These are phyloP conservation scores for Prunus mira DNA, from an alignment of 306 rosid species.

Conservation along the genomic window DNA sequence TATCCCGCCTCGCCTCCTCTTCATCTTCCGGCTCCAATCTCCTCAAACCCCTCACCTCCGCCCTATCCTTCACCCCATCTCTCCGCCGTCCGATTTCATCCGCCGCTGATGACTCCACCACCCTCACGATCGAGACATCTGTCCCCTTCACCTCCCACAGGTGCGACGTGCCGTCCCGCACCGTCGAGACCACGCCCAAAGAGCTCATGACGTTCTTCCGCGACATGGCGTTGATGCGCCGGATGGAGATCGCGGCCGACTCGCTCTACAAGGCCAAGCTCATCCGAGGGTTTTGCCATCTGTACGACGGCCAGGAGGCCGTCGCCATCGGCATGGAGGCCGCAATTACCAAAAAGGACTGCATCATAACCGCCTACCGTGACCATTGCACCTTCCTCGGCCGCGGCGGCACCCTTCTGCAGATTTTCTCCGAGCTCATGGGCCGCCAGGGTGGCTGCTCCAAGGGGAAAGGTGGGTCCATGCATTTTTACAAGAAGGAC, in stretches of 20 bases:
- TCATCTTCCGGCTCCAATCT: conserved; percentile 33
- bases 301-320: conserved; percentile 95
- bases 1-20: conserved; percentile 47
- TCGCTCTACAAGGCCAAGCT: conserved; percentile 92
- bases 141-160: conserved; percentile 75
- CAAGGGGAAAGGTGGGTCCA: conserved; percentile 87
- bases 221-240: conserved; percentile 80
- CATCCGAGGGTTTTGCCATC: conserved; percentile 92
- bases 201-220: conserved; percentile 69
- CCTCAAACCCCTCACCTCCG: conserved; percentile 45
- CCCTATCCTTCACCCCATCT: conserved; percentile 25
- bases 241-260: conserved; percentile 96
- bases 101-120: conserved; percentile 30
- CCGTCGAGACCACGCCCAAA: conserved; percentile 55
- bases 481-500: conserved; percentile 87
- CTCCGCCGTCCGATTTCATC: conserved; percentile 53
- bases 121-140: conserved; percentile 68
- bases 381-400: conserved; percentile 80
- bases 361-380: conserved; percentile 76
- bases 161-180: conserved; percentile 68
- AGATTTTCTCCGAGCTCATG: conserved; percentile 75
- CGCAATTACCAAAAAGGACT: conserved; percentile 57
- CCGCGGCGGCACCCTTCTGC: conserved; percentile 69
- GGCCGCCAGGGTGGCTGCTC: conserved; percentile 75
- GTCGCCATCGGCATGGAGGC: conserved; percentile 91